Base-by-base conservation (phyloP, 345 rosid species). In the Sapria himalayana region DNA sequence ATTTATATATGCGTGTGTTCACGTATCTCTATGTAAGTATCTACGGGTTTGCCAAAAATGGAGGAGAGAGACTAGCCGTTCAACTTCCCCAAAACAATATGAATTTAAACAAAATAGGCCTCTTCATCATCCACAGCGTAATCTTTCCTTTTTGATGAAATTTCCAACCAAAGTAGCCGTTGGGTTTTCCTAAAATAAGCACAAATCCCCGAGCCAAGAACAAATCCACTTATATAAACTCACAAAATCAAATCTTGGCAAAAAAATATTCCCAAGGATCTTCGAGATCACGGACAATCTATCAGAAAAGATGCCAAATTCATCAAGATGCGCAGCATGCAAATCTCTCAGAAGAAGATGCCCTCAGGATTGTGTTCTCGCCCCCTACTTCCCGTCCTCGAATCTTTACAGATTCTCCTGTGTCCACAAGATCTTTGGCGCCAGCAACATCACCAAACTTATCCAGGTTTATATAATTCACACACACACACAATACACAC, bases 391-490 rank as follows among this genome's bases (percentile, higher is more conserved):
- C 34, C 64, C 64, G 20, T 23, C 69, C 18, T 5, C 14, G 12
- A 5, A 36, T 46, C 63, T 54, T 17, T 45, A 37, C 2, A 50
- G 61, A 46, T 58, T 54, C 29, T 45, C 54, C 13, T 15, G 9
- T n/a, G 57, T 53, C 37, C 63, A 49, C 10, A 31, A 25, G 15
- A 25, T 50, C 21, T 58, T 53, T 16, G 64, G 61, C 6, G 60
- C 69, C 54, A 40, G 60, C 55, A 63, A 54, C 3, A 32, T 63
- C 24, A 47, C 61, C 11, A 55, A 50, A 35, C 37, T 58, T 57
- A 43, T 63, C 2, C 52, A 48, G 56, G 59, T 52, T 20, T 5
- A 10, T 29, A 19, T 8, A 15, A 24, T 38, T 21, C 22, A n/a
- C n/a, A n/a, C n/a, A n/a, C 14, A 39, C 7, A 19, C 9, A 1